phyloP scores from a whole-genome alignment of 1,139 yeast genomes.

The Geotrichum siamense region DNA sequence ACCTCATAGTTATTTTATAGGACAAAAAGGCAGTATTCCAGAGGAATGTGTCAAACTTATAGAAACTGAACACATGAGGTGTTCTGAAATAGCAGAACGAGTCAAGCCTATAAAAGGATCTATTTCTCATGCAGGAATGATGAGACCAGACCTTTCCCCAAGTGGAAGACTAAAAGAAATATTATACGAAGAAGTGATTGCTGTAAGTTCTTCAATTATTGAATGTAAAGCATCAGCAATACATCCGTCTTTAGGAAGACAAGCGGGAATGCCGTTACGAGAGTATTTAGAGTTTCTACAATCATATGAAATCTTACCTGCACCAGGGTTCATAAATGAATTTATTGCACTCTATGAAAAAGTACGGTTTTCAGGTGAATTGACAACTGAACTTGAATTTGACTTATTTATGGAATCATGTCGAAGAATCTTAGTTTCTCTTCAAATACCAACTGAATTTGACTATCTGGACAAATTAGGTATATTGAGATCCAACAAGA shows the following conservation, averaged over 20 bases:
- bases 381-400: slow-evolving; percentile 55
- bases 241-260: slow-evolving; percentile 38
- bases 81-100: slow-evolving; percentile 43
- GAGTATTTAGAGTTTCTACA: slow-evolving; percentile 44
- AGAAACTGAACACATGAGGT: slow-evolving; percentile 39
- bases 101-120: slow-evolving; percentile 44
- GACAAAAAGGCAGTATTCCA: slow-evolving; percentile 62
- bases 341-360: slow-evolving; percentile 60
- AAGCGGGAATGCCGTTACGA: slow-evolving; percentile 40
- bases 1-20: slow-evolving; percentile 61
- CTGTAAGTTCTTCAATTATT: slow-evolving; percentile 28
- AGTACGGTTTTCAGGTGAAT: slow-evolving; percentile 58
- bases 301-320: slow-evolving; percentile 24
- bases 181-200: slow-evolving; percentile 57
- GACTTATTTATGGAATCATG: slow-evolving; percentile 49
- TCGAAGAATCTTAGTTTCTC: slow-evolving; percentile 25
- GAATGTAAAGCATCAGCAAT: slow-evolving; percentile 43
- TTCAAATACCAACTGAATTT: slow-evolving; percentile 15
- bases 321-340: slow-evolving; percentile 26
- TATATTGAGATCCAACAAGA: no score
- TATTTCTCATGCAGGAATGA: slow-evolving; percentile 60
- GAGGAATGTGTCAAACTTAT: slow-evolving; percentile 40
- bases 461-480: no score
- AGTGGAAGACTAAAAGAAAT: slow-evolving; percentile 48
- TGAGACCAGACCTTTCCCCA: slow-evolving; percentile 33